phyloP scores from a whole-genome alignment of 163 green algal genomes.

The Scenedesmus sp. region DNA sequence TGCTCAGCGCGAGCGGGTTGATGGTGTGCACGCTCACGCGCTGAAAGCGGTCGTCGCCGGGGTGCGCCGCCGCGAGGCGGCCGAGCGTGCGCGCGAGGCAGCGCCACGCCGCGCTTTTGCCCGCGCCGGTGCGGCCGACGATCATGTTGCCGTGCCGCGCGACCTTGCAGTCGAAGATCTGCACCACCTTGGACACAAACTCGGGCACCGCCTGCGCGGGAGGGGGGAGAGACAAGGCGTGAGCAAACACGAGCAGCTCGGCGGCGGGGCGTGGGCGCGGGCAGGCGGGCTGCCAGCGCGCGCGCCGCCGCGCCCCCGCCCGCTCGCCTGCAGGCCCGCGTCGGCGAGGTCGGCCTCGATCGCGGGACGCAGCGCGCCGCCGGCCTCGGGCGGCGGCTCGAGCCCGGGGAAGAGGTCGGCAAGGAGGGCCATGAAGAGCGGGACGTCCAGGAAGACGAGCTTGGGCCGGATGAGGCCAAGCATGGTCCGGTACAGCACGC shows the following conservation, averaged over 20 bases:
- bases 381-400: conserved; percentile 71
- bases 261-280: background rate
- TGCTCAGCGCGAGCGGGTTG: conserved; percentile 87
- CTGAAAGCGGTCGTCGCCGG: conserved; percentile 72
- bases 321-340: conserved; percentile 72
- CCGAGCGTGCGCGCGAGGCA: conserved; percentile 73
- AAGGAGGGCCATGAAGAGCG: conserved; percentile 90
- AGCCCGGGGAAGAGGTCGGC: conserved; percentile 91
- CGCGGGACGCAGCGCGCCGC: conserved; percentile 62
- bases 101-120: conserved; percentile 86
- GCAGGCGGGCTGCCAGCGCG: background rate
- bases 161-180: conserved; percentile 93
- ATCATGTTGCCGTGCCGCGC: conserved; percentile 94
- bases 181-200: conserved; percentile 87
- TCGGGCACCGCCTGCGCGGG: conserved; percentile 71
- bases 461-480: conserved; percentile 91
- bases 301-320: too few relatives aligned
- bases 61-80: conserved; percentile 48
- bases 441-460: conserved; percentile 87
- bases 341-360: conserved; percentile 78
- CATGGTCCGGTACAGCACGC: conserved; percentile 86
- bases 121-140: conserved; percentile 83
- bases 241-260: background rate
- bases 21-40: conserved; percentile 86
- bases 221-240: background rate